Evolutionary conservation across 306 rosid species (phyloP), one percentile per base, ranked within the genome.

Genomic region (Dalbergia cochinchinensis): DNA sequence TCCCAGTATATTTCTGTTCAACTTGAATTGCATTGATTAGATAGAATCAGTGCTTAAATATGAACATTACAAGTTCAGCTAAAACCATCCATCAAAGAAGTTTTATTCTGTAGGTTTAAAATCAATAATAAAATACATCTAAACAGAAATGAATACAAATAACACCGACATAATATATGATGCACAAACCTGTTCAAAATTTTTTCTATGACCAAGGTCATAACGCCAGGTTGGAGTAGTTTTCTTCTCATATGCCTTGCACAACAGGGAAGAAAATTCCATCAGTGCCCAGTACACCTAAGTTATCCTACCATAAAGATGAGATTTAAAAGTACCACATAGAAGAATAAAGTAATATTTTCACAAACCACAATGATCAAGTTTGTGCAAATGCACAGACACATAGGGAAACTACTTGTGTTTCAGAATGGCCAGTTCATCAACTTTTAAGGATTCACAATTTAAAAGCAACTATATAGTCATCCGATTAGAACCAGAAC

Each of bases 211-310:
- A 62, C 99, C 98, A 72, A 96, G 98, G 81, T 96, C 98, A 73
- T 91, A 96, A 42, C 93, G 97, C 99, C 99, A 96, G 86, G 93
- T 93, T 34, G 94, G 94, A 69, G 97, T 83, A 22, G 93, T 90
- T 85, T 96, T 91, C 91, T 96, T 93, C 89, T 96, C 99, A 80
- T 96, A 96, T 5, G 99, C 99, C 99, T 96, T 68, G 51, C 63
- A 81, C 35, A 87, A 61, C 44, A 73, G 6, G 68, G 73, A 75
- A 31, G 41, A 15, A 26, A 77, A n/a, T n/a, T 80, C 63, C 57
- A 81, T 89, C 76, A 89, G 82, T 62, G 53, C 47, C 65, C 16
- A 67, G 6, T 57, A 71, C 51, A 50, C 74, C 39, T 55, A 55
- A 42, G 26, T 66, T 47, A 68, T 42, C 11, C 16, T 50, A 65